Base-by-base conservation (phyloP, 2,329 filamentous ascomycete genomes). In the Knufia petricola region DNA sequence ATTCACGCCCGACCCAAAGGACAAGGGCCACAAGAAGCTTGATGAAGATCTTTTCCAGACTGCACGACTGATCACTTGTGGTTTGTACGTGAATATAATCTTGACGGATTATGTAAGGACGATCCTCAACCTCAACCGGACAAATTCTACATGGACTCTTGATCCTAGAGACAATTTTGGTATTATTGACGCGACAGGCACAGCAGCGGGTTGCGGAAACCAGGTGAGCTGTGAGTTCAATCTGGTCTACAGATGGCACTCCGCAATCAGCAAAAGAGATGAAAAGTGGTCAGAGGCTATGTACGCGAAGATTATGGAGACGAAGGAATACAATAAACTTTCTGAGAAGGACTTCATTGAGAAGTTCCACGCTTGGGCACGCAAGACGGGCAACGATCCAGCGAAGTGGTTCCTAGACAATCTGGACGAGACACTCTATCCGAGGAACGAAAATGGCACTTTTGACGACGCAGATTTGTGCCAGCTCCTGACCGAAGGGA, bases 141-240 rank as follows among this genome's bases (percentile, higher is more conserved):
- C 58, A 9, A 52, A 55, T 21, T 54, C 52, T 17, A 55, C 57
- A 3, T 61, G 59, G 59, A 59, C 57, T 8, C 49, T 61, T 20
- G 59, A 61, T 55, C 59, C 59, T 9, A 55, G 58, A 46, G 51
- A 51, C 38, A 52, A 55, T 41, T 53, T 54, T 39, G 50, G 28
- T 12, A 48, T 57, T 3, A 56, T 53, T 42, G 53, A 55, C 40
- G 41, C 73, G 26, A 64, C 75, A 1, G 76, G 78, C 0, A 77
- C 83, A 0, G 79, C 85, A 38, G 74, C 80, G 20, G 87, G 85
- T 36, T 78, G 84, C 0, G 87, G 87, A 44, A 94, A 92, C 59
- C 81, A 84, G 55, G 85, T 90, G 3, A 90, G 85, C 0, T 85
- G 84, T 2, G 87, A 94, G 68, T 94, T 94, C 72, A 94, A 92